Evolutionary conservation across 2,329 filamentous ascomycete species (phyloP), one percentile per base, ranked within the genome.

Genomic region (Leptosphaerulina australis): DNA sequence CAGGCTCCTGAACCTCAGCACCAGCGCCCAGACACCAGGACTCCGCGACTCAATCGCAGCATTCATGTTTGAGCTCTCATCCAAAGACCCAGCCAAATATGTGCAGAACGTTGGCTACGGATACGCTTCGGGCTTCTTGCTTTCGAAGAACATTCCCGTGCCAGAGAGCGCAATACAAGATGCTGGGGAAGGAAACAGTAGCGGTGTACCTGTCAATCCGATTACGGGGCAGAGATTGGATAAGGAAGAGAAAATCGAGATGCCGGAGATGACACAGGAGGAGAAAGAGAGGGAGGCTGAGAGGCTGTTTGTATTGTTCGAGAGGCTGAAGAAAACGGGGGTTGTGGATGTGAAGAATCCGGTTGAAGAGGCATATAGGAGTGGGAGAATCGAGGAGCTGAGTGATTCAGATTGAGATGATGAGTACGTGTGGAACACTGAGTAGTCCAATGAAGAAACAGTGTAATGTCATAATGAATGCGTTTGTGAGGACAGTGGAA

Each of bases 211-310:
- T 0, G 76, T 95, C 43, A 97, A 97, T 59, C 91, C 92, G 0
- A 84, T 97, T 24, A 97, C 92, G 0, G 92, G 92, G 0, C 92
- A 97, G 71, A 85, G 87, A 56, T 67, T 90, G 40, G 87, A 91
- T 58, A 80, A 78, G 28, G 88, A 93, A 71, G 81, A 79, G 44
- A 74, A 77, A 5, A 77, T 83, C 5, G 75, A 84, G 3, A 72
- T 78, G 9, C 84, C 85, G 1, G 84, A 88, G 38, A 96, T 97
- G 93, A 94, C 88, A 0, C 79, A 89, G 36, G 91, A 92, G 58
- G 93, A 97, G 76, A 97, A 93, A 72, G 90, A 96, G 71, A 81
- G 89, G 50, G 94, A 99, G 68, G 93, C 92, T 0, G 93, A 97
- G 73, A 83, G 85, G 48, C 74, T 97, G 1, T 97, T 95, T 75